Conservation (phyloP, 495 filamentous ascomycete genomes). For the Bathelium albidoporum region DNA sequence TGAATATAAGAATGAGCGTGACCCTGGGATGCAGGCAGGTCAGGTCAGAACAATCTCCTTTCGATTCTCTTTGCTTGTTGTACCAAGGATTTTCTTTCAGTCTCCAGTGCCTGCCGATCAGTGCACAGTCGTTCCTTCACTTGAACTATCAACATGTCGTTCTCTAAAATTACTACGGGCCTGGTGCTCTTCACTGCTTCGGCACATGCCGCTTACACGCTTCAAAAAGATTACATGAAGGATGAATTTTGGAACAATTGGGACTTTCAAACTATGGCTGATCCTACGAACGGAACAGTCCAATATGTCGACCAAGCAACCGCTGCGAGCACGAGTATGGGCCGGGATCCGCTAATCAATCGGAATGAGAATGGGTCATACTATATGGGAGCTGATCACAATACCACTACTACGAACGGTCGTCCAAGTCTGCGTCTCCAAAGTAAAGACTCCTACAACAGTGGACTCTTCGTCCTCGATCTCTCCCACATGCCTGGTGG, state of each 20-base stretch:
- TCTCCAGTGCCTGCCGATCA: neutral
- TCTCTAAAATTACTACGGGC: neutral
- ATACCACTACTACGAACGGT: slow-evolving; percentile 23
- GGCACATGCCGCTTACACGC: slow-evolving; percentile 9
- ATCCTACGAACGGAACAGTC: slow-evolving; percentile 30
- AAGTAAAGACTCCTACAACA: slow-evolving; percentile 30
- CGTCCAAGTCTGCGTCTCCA: slow-evolving; percentile 30
- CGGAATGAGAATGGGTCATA: slow-evolving; percentile 9
- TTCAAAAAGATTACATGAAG: slow-evolving; percentile 19
- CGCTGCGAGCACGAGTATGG: slow-evolving; percentile 12
- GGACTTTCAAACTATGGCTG: slow-evolving; percentile 14
- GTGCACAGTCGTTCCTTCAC: neutral
- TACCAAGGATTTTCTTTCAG: neutral
- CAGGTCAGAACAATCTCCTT: neutral
- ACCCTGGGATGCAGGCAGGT: neutral
- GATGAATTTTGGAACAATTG: slow-evolving; percentile 19
- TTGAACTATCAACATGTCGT: neutral
- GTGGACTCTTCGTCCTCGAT: slow-evolving; percentile 29
- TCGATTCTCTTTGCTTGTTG: neutral
- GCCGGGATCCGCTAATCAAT: slow-evolving; percentile 19
- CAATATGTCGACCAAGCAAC: slow-evolving; percentile 24
- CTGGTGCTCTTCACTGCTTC: slow-evolving; percentile 3
- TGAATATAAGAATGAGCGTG: neutral
- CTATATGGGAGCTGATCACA: slow-evolving; percentile 28
- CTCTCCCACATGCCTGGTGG: slow-evolving; percentile 32